Base-by-base conservation (phyloP, 31 red algal genomes). In the Endocladia muricata region DNA sequence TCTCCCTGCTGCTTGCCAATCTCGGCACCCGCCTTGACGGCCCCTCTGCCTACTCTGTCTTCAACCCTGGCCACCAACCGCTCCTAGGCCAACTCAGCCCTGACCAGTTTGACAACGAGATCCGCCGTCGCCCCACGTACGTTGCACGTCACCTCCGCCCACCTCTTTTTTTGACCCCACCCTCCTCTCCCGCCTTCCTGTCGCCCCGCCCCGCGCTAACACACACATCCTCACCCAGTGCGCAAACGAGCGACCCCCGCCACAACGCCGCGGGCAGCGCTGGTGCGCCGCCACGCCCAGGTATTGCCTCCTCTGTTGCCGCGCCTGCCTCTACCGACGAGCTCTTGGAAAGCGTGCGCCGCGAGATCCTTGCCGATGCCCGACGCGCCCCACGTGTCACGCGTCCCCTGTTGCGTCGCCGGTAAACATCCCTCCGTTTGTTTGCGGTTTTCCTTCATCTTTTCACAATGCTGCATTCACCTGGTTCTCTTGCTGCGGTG, bases 71-170 rank as follows among this genome's bases (percentile, higher is more conserved):
- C 23, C 79, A 71, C 41, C 51, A 77, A 38, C 74, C 74, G 1
- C 39, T 91, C 28, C 64, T 84, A 32, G 87, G 87, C 32, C 87
- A 91, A 31, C 55, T 83, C 30, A 68, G 5, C 4, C 68, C 87
- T 3, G 77, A 83, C 49, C 87, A 91, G 57, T 91, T 91, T 57
- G 87, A 91, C 41, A 60, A 61, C 36, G 87, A 91, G 64, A 73
- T 91, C 37, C 79, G 79, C 35, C 87, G 66, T 55, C 85, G 85
- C 35, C 74, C 76, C 11, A 67, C 70, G 85, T 88, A 81, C 59
- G 85, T 78, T 9, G 34, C 34, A 39, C 34, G 63, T 41, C 65
- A 19, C 68, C 42, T 19, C 15, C n/a, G n/a, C 15, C 43, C 34
- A 39, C 22, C 39, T 73, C 52, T 4, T 58, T 31, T 37, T 32